Conservation (phyloP, 2,329 filamentous ascomycete genomes). For the Stachybotrys elegans region DNA sequence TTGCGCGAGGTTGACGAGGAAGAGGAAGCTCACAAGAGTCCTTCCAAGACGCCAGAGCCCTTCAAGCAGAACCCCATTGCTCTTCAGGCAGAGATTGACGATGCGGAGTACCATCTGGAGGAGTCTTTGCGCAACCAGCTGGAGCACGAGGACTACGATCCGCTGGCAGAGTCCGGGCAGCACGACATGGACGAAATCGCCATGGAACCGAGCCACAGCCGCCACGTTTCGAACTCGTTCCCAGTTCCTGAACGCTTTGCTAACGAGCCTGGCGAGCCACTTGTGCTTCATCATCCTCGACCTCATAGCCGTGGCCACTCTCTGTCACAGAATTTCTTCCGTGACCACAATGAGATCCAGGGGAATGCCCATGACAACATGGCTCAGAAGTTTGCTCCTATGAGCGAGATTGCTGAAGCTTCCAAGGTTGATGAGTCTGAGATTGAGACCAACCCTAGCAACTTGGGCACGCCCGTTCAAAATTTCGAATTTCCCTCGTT, state of each 20-base stretch:
- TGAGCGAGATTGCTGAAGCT: slow-evolving; percentile 35
- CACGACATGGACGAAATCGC: slow-evolving; percentile 16
- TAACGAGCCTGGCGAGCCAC: slow-evolving; percentile 46
- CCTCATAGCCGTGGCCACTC: slow-evolving; percentile 72
- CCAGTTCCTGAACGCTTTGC: slow-evolving; percentile 46
- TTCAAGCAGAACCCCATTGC: slow-evolving; percentile 54
- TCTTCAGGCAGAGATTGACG: slow-evolving; percentile 78
- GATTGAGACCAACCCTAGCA: slow-evolving; percentile 69
- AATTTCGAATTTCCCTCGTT: slow-evolving; percentile 40
- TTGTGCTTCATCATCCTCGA: slow-evolving; percentile 64
- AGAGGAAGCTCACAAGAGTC: slow-evolving; percentile 47
- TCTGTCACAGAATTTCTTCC: slow-evolving; percentile 61
- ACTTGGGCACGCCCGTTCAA: slow-evolving; percentile 60
- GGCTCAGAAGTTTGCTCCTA: slow-evolving; percentile 31
- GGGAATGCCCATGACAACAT: slow-evolving; percentile 32
- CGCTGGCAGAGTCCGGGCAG: slow-evolving; percentile 41
- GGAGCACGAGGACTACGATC: slow-evolving; percentile 73
- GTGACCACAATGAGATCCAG: slow-evolving; percentile 46
- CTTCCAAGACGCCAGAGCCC: slow-evolving; percentile 50
- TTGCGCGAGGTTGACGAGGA: slow-evolving; percentile 66
- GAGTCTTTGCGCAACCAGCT: slow-evolving; percentile 74
- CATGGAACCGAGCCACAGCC: slow-evolving; percentile 28
- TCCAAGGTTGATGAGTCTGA: slow-evolving; percentile 51
- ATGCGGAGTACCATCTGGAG: slow-evolving; percentile 80
- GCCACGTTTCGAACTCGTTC: slow-evolving; percentile 44